Evolutionary conservation across 345 rosid genomes (phyloP).

Genomic region (Hibiscus mutabilis): DNA sequence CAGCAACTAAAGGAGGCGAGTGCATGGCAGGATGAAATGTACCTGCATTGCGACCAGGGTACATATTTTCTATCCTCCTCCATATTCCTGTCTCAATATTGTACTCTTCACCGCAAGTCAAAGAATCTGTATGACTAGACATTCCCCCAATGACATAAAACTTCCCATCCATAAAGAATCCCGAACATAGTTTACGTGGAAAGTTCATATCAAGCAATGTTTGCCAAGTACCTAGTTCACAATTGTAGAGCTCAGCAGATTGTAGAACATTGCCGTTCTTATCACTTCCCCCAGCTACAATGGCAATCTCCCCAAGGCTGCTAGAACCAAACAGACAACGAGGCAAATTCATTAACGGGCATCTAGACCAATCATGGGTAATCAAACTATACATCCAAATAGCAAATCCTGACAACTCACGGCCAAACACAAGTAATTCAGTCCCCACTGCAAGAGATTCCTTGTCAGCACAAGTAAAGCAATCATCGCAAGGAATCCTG

Average conservation of each 20-base stretch:
- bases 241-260: slow-evolving; percentile 36
- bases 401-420: slow-evolving; percentile 31
- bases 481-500: slow-evolving; percentile 36
- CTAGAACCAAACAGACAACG: slow-evolving; percentile 41
- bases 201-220: slow-evolving; percentile 29
- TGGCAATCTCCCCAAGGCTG: slow-evolving; percentile 35
- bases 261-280: slow-evolving; percentile 25
- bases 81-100: slow-evolving; percentile 31
- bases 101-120: slow-evolving; percentile 41
- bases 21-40: slow-evolving; percentile 26
- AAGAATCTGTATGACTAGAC: slow-evolving; percentile 23
- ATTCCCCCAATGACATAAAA: slow-evolving; percentile 40
- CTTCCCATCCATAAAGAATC: slow-evolving; percentile 41
- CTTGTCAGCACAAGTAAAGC: slow-evolving; percentile 37
- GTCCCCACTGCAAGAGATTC: slow-evolving; percentile 44
- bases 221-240: slow-evolving; percentile 30
- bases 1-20: slow-evolving; percentile 41
- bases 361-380: slow-evolving; percentile 25
- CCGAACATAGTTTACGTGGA: slow-evolving; percentile 37
- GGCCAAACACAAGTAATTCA: slow-evolving; percentile 40
- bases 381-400: slow-evolving; percentile 34
- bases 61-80: slow-evolving; percentile 40
- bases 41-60: slow-evolving; percentile 15
- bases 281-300: slow-evolving; percentile 45
- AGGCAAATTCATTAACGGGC: slow-evolving; percentile 30